Conservation (phyloP, 257 asterid species). For the Ilex asprella region DNA sequence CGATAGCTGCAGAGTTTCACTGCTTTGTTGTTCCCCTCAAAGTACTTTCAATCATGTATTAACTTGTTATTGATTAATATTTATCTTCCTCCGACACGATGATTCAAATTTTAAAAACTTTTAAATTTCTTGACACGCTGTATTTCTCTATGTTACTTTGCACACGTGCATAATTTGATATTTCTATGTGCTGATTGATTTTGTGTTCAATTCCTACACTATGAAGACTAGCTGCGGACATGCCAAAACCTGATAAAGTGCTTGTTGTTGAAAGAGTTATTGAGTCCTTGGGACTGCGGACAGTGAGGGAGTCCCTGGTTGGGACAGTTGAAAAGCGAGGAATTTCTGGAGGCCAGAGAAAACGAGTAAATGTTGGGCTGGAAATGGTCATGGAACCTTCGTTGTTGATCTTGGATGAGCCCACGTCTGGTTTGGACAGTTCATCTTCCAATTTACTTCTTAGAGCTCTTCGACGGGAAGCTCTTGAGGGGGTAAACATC, state of each 20-base stretch:
- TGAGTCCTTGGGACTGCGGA: slow-evolving; percentile 88
- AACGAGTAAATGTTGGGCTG: slow-evolving; percentile 91
- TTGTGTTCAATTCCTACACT: slow-evolving; percentile 24
- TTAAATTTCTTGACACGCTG: too few species aligned
- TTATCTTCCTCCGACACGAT: background rate
- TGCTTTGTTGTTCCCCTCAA: too few species aligned
- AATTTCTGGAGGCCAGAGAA: slow-evolving; percentile 95
- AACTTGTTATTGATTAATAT: background rate
- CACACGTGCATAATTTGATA: slow-evolving; percentile 7
- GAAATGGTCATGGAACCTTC: slow-evolving; percentile 99
- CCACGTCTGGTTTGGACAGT: slow-evolving; percentile 95
- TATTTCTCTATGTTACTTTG: slow-evolving; percentile 8
- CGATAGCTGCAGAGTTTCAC: too few species aligned
- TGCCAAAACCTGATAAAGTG: slow-evolving; percentile 89
- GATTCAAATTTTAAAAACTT: too few species aligned
- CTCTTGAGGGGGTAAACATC: slow-evolving; percentile 92
- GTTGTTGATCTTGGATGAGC: slow-evolving; percentile 85
- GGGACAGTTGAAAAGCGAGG: slow-evolving; percentile 94
- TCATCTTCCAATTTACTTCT: slow-evolving; percentile 88
- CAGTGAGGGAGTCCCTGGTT: slow-evolving; percentile 81
- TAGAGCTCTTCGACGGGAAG: slow-evolving; percentile 90
- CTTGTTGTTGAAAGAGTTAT: slow-evolving; percentile 93
- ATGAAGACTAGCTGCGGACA: slow-evolving; percentile 67
- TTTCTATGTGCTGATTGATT: slow-evolving; percentile 18
- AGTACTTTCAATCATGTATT: background rate